Percentiles rank a stretch among this genome's conserved stretches.
Conservation (phyloP, 257 asterid species). For the Nicotiana undulata region DNA sequence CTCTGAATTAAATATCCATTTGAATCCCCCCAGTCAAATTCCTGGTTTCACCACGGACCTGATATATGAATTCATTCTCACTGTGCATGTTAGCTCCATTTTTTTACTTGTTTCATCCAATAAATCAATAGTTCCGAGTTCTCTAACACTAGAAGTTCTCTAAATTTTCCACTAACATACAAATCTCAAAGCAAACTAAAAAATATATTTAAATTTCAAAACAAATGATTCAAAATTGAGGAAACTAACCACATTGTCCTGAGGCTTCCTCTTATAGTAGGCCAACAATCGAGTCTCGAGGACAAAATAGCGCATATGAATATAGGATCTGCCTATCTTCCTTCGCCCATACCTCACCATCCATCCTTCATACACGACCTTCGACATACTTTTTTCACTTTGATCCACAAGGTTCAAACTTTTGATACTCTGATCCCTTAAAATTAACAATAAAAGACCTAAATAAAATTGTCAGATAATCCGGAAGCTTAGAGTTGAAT, state of each 20-base stretch:
- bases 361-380: slow-evolving; percentile 90
- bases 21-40: too few relatives aligned
- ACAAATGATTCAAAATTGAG: not conserved
- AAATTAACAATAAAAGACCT: too few relatives aligned
- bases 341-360: slow-evolving; percentile 95
- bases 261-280: slow-evolving; percentile 89
- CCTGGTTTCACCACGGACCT: not conserved
- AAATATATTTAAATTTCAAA: not conserved
- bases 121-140: not conserved
- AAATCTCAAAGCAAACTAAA: not conserved
- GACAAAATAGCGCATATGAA: slow-evolving; percentile 88
- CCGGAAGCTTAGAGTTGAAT: slow-evolving; percentile 3
- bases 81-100: not conserved
- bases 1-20: not conserved
- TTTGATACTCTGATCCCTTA: not conserved
- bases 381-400: slow-evolving; percentile 35
- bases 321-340: slow-evolving; percentile 77
- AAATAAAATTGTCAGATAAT: not conserved
- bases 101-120: not conserved
- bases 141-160: not conserved
- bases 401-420: not conserved
- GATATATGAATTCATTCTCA: not conserved
- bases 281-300: slow-evolving; percentile 73
- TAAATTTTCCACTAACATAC: not conserved
- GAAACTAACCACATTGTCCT: slow-evolving; percentile 59